Evolutionary conservation across 2,329 filamentous ascomycete genomes (phyloP).

Genomic region (Fusarium sp.): DNA sequence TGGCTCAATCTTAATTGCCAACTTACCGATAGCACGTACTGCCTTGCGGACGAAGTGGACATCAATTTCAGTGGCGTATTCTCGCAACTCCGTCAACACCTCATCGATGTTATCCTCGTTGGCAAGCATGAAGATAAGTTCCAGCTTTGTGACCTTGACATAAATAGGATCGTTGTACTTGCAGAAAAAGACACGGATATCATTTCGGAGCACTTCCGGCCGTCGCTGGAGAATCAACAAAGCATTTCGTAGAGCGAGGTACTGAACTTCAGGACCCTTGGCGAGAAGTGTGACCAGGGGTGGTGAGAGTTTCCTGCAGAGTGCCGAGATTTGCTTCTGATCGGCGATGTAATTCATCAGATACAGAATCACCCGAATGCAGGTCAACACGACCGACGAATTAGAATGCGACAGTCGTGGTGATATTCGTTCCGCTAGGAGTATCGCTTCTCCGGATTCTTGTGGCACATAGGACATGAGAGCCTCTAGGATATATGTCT

Average conservation of each 20-base stretch:
- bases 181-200: slow-evolving; percentile 99
- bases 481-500: slow-evolving; percentile 97
- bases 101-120: slow-evolving; percentile 95
- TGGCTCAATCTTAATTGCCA: slow-evolving; percentile 98
- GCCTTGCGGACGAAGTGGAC: slow-evolving; percentile 99
- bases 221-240: slow-evolving; percentile 91
- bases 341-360: slow-evolving; percentile 99
- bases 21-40: slow-evolving; percentile 94
- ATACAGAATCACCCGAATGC: slow-evolving; percentile 95
- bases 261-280: slow-evolving; percentile 98
- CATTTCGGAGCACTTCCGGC: slow-evolving; percentile 92
- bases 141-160: slow-evolving; percentile 98
- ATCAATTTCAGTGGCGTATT: slow-evolving; percentile 98
- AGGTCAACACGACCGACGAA: slow-evolving; percentile 94
- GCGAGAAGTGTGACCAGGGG: slow-evolving; percentile 93
- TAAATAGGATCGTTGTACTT: slow-evolving; percentile 99
- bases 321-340: slow-evolving; percentile 83
- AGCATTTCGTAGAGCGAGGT: slow-evolving; percentile 91
- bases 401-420: slow-evolving; percentile 98
- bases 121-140: slow-evolving; percentile 98
- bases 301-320: slow-evolving; percentile 93
- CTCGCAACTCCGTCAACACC: slow-evolving; percentile 90
- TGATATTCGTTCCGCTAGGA: slow-evolving; percentile 92
- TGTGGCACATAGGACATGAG: slow-evolving; percentile 98
- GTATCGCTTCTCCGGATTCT: slow-evolving; percentile 84